Evolutionary conservation across 169 alveolate species (phyloP).

Genomic region (Perkinsus chesapeaki): DNA sequence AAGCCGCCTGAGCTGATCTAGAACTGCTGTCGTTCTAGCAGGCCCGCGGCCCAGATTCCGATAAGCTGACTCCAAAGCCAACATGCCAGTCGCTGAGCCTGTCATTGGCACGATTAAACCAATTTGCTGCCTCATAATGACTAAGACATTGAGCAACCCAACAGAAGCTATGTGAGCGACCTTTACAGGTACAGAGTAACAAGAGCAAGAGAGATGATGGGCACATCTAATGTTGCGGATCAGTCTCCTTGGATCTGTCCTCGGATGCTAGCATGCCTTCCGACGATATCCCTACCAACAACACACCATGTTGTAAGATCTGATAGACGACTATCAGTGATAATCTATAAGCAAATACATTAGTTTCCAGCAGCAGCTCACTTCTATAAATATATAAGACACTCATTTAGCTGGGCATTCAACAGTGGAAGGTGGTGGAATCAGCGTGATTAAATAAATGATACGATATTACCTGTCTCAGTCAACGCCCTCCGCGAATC

Average conservation of each 20-base stretch:
- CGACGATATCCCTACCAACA: background rate
- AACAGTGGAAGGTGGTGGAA: background rate
- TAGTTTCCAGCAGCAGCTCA: too few relatives aligned
- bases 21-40: background rate
- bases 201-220: too few relatives aligned
- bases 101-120: background rate
- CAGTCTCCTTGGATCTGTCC: background rate
- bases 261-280: background rate
- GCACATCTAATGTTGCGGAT: too few relatives aligned
- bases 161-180: too few relatives aligned
- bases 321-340: background rate
- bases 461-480: background rate
- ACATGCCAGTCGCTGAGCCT: background rate
- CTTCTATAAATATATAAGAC: too few relatives aligned
- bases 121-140: background rate
- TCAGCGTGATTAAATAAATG: background rate
- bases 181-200: too few relatives aligned
- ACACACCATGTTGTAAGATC: background rate
- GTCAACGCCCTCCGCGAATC: background rate
- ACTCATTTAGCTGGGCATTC: too few relatives aligned
- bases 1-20: background rate
- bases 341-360: too few relatives aligned
- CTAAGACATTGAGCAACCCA: background rate
- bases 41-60: background rate
- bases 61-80: background rate